Percentiles rank a stretch among this genome's conserved stretches.
Evolutionary conservation across 164 flowering plant genomes (phyloP).

Genomic region (Macadamia integrifolia): DNA sequence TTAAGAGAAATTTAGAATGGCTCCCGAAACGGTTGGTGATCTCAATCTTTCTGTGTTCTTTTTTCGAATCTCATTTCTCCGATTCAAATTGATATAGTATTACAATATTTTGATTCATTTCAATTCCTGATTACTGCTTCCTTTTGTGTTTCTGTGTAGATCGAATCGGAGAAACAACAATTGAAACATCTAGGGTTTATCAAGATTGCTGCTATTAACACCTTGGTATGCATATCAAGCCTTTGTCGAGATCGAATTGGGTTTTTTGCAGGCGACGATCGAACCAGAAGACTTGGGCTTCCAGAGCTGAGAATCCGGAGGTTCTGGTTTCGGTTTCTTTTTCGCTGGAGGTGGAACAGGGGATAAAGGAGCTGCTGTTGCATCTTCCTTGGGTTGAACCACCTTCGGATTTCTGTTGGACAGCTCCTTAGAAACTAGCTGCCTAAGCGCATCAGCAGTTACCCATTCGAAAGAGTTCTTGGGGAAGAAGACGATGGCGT

Average conservation of each 20-base stretch:
- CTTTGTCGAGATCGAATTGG: constrained; percentile 48
- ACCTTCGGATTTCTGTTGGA: constrained; percentile 8
- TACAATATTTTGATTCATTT: not conserved
- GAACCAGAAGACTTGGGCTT: constrained; percentile 38
- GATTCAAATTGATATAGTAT: not conserved
- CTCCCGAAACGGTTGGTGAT: constrained; percentile 4
- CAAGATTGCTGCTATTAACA: constrained; percentile 30
- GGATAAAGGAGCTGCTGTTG: not conserved
- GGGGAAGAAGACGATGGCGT: constrained; percentile 29
- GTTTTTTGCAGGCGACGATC: constrained; percentile 43
- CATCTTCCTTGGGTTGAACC: not conserved
- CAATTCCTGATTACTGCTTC: not conserved
- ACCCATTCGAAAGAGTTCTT: constrained; percentile 18
- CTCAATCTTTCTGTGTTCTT: not conserved
- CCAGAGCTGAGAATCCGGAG: constrained; percentile 29
- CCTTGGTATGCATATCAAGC: constrained; percentile 24
- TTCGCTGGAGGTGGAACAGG: not conserved
- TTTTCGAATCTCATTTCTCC: not conserved
- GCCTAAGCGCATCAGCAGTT: constrained; percentile 26
- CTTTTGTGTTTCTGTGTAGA: constrained; percentile 16
- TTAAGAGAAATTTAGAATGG: not conserved
- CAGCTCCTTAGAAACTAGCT: constrained; percentile 28
- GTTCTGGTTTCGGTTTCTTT: constrained; percentile 1
- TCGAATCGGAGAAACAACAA: constrained; percentile 18
- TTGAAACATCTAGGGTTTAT: constrained; percentile 54